Base-by-base conservation (phyloP, 495 filamentous ascomycete genomes). In the Trichoderma asperelloides region DNA sequence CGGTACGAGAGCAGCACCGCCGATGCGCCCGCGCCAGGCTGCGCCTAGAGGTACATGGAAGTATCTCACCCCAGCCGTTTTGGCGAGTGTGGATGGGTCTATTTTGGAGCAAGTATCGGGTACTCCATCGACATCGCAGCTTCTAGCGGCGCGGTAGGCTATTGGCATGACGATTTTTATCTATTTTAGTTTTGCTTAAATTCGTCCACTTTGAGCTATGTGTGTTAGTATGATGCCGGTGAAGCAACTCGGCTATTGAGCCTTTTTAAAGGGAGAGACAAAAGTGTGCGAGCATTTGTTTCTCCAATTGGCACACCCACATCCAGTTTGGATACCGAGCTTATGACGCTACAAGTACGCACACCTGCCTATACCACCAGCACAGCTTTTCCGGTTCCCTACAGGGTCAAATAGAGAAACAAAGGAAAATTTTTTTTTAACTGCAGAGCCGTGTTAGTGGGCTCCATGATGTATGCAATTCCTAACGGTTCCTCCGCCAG, bases 271-370 rank as follows among this genome's bases (percentile, higher is more conserved):
- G 12, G 12, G 12, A 5, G 12, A 18, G 5, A 45, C 18, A 15
- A 45, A 45, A 15, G 16, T 15, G 18, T 18, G 12, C 41, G 41
- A 15, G 41, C 6, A 6, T 40, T 18, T 11, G n/a, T n/a, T 23
- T 21, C 18, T n/a, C 47, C 47, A 51, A 23, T 51, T 21, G 9
- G n/a, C n/a, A 25, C 47, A 51, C 11, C 47, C 47, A 7, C n/a
- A 25, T 51, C 47, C 47, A 51, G 47, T 51, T 51, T 51, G 21
- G 47, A 51, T n/a, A 51, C 47, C 47, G 47, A 51, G 47, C 47
- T 51, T 21, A 51, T 51, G 47, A 51, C 47, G 47, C 47, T 51
- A 23, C 47, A 21, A 23, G 47, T 21, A 51, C 47, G 21, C 18
- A 23, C 47, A 51, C 43, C 43, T n/a, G 47, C 47, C n/a, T 25